Evolutionary conservation across 2,329 filamentous ascomycete species (phyloP).

Genomic region (Nothopassalora personata): DNA sequence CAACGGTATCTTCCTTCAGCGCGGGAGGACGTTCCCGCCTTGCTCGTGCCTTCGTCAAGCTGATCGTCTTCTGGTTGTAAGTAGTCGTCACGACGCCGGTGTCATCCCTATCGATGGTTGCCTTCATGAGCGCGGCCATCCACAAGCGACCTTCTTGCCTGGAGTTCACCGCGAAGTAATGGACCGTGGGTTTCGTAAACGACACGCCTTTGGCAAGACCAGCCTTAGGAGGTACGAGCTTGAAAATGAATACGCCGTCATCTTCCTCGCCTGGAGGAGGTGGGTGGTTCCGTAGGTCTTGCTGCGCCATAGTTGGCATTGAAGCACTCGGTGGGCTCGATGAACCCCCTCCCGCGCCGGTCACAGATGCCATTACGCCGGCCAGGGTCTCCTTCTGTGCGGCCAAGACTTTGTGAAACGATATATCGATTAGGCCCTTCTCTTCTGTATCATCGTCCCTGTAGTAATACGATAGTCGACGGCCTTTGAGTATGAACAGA

Average conservation of each 20-base stretch:
- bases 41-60: slow-evolving; percentile 76
- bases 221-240: slow-evolving; percentile 83
- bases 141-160: slow-evolving; percentile 82
- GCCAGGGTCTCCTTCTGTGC: slow-evolving; percentile 88
- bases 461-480: slow-evolving; percentile 92
- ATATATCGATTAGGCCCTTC: slow-evolving; percentile 94
- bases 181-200: slow-evolving; percentile 94
- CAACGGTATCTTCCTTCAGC: slow-evolving; percentile 56
- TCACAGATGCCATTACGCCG: slow-evolving; percentile 84
- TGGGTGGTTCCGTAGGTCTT: slow-evolving; percentile 35
- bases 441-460: slow-evolving; percentile 87
- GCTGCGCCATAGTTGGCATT: slow-evolving; percentile 35
- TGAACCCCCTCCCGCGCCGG: slow-evolving; percentile 66
- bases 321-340: slow-evolving; percentile 47
- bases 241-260: slow-evolving; percentile 86
- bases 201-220: slow-evolving; percentile 87
- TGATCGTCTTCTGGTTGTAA: slow-evolving; percentile 96
- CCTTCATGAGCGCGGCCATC: slow-evolving; percentile 99
- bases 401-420: slow-evolving; percentile 91
- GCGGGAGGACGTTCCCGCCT: slow-evolving; percentile 88
- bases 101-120: slow-evolving; percentile 88
- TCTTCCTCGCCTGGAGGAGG: slow-evolving; percentile 39
- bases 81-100: slow-evolving; percentile 73
- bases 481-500: slow-evolving; percentile 88
- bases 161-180: slow-evolving; percentile 95